Evolutionary conservation across 129 eudicot genomes (phyloP), one percentile per base, ranked within the genome.

Genomic region (Chrysanthemum lavandulifolium): DNA sequence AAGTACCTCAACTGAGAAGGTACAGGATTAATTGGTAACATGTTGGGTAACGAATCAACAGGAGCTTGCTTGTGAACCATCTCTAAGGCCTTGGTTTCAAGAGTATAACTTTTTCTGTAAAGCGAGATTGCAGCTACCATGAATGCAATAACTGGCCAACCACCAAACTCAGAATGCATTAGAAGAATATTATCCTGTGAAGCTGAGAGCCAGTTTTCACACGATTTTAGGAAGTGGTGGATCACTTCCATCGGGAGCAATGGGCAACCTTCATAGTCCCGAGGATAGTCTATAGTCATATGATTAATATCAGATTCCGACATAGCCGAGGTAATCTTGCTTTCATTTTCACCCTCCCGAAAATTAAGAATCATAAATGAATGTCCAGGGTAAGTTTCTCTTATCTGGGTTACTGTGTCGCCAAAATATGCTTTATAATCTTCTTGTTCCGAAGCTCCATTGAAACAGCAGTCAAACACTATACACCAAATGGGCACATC

Each of bases 121-220:
- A 90, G 83, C 66, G 84, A 50, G 54, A 90, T 80, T 13, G 94
- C 94, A 69, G 97, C 94, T 57, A 87, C 81, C 94, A 90, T 90
- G 84, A 90, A 87, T 25, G 94, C 97, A 80, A 90, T 73, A 85
- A 90, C 94, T 18, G 97, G 89, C 97, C 94, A 90, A 77, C 89
- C 91, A 74, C 97, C 97, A 50, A 82, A 78, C 62, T 87, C 97
- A 49, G 94, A 90, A 74, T 90, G 89, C 94, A 90, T 90, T 62
- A 90, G 65, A 71, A 90, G 94, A 64, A 40, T 40, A 40, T 85
- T 77, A 79, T 90, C 82, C 43, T 76, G 81, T 69, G 91, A 87
- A 61, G 80, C 84, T 21, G 87, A 79, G 10, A 90, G 97, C 97
- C 97, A 90, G 75, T 89, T 90, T 79, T 90, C 97, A 45, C 95